phyloP scores from a whole-genome alignment of 2,329 filamentous ascomycete species.

The Ceratocystis cubensis region DNA sequence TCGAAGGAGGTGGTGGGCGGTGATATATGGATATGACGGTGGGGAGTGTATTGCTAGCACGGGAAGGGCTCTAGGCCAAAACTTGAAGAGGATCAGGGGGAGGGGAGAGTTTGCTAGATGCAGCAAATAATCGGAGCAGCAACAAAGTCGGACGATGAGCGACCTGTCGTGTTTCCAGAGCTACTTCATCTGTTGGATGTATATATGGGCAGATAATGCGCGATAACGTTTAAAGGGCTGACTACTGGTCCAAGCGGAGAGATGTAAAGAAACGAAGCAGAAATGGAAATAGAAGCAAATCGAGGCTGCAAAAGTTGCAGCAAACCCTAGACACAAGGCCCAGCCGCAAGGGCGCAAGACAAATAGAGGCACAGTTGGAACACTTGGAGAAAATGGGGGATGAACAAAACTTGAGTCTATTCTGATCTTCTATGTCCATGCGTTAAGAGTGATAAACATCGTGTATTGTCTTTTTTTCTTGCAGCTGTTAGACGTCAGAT shows the following conservation, averaged over 20 bases:
- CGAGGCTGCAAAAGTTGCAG: background rate
- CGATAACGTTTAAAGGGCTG: too few relatives aligned
- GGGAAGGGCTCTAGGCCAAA: background rate
- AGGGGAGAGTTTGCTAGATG: background rate
- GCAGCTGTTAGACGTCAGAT: too few relatives aligned
- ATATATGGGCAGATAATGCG: background rate
- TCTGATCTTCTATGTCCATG: background rate
- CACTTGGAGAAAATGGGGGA: background rate
- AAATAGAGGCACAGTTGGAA: background rate
- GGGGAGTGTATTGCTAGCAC: constrained; percentile 5
- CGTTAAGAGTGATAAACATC: background rate
- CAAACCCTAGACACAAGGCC: background rate
- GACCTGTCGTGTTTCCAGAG: background rate
- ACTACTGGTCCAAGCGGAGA: background rate
- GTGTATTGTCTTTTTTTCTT: background rate
- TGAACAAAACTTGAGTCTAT: background rate
- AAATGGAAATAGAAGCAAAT: background rate
- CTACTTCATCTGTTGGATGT: background rate
- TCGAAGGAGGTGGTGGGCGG: background rate
- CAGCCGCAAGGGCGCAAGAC: background rate
- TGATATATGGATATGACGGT: background rate
- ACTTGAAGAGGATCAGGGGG: background rate
- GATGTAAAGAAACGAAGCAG: background rate
- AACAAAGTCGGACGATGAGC: background rate
- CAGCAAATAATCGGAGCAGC: background rate